Evolutionary conservation across 257 asterid genomes (phyloP).

Genomic region (Petunia axillaris): DNA sequence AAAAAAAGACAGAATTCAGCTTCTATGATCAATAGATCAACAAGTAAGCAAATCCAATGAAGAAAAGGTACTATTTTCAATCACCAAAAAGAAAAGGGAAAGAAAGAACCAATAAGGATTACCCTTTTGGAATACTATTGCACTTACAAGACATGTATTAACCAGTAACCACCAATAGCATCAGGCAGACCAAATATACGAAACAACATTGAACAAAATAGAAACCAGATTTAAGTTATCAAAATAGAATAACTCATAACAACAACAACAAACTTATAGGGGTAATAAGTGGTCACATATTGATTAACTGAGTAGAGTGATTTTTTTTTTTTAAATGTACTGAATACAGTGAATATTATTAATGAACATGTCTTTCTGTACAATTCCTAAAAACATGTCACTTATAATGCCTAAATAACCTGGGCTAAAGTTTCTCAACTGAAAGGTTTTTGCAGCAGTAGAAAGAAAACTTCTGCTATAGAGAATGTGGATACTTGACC

Average conservation of each 20-base stretch:
- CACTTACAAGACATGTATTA: background rate
- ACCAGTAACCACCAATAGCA: background rate
- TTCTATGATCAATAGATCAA: background rate
- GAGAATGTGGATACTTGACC: conserved; percentile 44
- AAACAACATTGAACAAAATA: background rate
- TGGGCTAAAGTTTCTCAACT: background rate
- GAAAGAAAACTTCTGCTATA: conserved; percentile 15
- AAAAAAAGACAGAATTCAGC: conserved; percentile 25
- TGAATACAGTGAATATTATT: background rate
- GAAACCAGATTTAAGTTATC: background rate
- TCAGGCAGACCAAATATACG: background rate
- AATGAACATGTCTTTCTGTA: background rate
- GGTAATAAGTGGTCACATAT: background rate
- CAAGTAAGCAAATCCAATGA: background rate
- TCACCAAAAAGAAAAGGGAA: background rate
- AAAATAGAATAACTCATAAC: background rate
- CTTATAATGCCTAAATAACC: conserved; percentile 10
- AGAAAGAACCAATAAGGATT: background rate
- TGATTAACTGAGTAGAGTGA: background rate
- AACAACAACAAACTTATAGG: background rate
- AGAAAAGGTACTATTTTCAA: background rate
- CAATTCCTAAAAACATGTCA: background rate
- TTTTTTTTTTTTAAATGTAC: too few species aligned
- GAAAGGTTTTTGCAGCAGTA: conserved; percentile 3
- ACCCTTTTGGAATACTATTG: background rate